Evolutionary conservation across 2,329 filamentous ascomycete genomes (phyloP).

Genomic region (Dothistroma pini): DNA sequence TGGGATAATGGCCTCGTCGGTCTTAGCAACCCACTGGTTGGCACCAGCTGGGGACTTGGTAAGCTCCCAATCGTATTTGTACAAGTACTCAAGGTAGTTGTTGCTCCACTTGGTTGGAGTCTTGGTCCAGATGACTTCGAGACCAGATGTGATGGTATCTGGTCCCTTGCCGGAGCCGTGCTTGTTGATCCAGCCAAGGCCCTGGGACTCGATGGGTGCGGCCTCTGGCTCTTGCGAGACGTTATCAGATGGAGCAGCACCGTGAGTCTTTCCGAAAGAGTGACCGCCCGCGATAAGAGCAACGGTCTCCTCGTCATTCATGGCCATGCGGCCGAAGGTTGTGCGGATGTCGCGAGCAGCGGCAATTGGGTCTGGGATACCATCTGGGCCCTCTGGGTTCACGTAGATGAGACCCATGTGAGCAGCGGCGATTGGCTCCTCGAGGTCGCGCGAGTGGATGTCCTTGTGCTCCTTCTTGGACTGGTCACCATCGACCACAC

Average conservation of each 20-base stretch:
- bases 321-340: conserved; percentile 75
- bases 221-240: conserved; percentile 66
- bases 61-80: conserved; percentile 74
- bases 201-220: conserved; percentile 62
- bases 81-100: conserved; percentile 70
- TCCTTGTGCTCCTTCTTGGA: conserved; percentile 42
- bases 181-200: conserved; percentile 68
- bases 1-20: conserved; percentile 63
- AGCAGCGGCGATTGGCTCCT: conserved; percentile 63
- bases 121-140: conserved; percentile 77
- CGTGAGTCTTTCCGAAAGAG: conserved; percentile 77
- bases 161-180: conserved; percentile 64
- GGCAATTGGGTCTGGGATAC: conserved; percentile 64
- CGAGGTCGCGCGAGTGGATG: conserved; percentile 59
- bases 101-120: conserved; percentile 75
- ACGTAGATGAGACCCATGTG: conserved; percentile 80
- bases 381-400: conserved; percentile 75
- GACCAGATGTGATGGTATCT: conserved; percentile 69
- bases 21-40: conserved; percentile 73
- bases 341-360: conserved; percentile 68
- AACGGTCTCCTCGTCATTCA: conserved; percentile 79
- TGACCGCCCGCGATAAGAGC: conserved; percentile 76
- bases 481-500: conserved; percentile 43
- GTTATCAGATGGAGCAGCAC: conserved; percentile 61
- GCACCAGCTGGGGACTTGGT: conserved; percentile 72